Evolutionary conservation across 148 eudicot species (phyloP).

Genomic region (Amaranthus hypochondriacus): DNA sequence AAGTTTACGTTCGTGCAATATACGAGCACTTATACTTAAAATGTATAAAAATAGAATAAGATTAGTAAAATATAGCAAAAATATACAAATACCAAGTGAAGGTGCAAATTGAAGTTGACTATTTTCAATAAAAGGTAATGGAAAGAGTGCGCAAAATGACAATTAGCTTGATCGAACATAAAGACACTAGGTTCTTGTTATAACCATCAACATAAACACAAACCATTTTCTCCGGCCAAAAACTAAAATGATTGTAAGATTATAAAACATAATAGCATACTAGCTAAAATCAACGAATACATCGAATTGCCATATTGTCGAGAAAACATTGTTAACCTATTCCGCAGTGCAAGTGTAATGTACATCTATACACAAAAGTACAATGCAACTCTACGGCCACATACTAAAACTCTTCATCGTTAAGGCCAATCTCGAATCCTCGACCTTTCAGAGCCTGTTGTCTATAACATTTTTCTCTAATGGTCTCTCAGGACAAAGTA

Average conservation of each 20-base stretch:
- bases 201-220: not conserved
- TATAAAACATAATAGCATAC: slow-evolving; percentile 3
- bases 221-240: not conserved
- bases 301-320: slow-evolving; percentile 4
- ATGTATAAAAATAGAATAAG: too few relatives aligned
- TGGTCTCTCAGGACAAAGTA: slow-evolving; percentile 19
- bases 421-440: not conserved
- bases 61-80: too few relatives aligned
- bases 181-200: not conserved
- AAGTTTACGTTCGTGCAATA: too few relatives aligned
- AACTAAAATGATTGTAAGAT: not conserved
- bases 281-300: slow-evolving; percentile 22
- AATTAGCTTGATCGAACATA: not conserved
- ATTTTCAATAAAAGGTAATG: too few relatives aligned
- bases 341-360: not conserved
- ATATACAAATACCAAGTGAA: too few relatives aligned
- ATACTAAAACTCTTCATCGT: not conserved
- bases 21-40: too few relatives aligned
- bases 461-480: slow-evolving; percentile 6
- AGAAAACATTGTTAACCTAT: not conserved
- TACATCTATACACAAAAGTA: slow-evolving; percentile 15
- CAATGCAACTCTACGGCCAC: slow-evolving; percentile 12
- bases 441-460: not conserved
- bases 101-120: too few relatives aligned
- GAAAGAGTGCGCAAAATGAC: too few relatives aligned